Evolutionary conservation across 1,139 yeast species (phyloP), one percentile per base, ranked within the genome.

Genomic region (Casaregolazyma suthepensis): DNA sequence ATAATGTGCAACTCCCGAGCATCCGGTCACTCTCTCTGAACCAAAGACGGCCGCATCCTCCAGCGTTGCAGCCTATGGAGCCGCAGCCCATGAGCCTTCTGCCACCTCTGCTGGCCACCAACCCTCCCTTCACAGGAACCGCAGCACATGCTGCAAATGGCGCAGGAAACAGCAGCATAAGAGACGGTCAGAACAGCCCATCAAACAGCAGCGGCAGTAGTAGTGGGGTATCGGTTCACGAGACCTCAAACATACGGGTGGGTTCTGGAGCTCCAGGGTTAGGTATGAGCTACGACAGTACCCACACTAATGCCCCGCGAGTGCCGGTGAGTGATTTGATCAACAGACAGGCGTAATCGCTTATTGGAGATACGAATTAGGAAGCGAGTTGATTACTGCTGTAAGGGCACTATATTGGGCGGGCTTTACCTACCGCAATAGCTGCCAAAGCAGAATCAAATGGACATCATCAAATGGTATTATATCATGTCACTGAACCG

Each of bases 1-100:
- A 56, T 5, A 66, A 66, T 29, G 63, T 71, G 10, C 74, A 72
- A 56, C 60, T 73, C 53, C 75, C 76, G 19, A 66, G 72, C 13
- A 69, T 73, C 51, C 62, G 76, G 18, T 65, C 72, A 13, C 61
- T 71, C 51, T 66, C 72, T 17, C 58, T 71, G 44, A 65, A 65
- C 3, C 52, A 49, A 17, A 61, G 72, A 12, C 69, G 65, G 51
- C 60, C 66, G 35, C 59, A 51, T 12, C 71, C 70, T 6, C 72
- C 71, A n/a, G 65, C 71, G 5, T 56, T 68, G 49, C 70, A 65
- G 43, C 66, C 72, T 13, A 56, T 70, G 57, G 73, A 69, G 54
- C 50, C 50, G 22, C 52, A 50, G 22, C 48, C 52, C 20, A 50
- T 49, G 52, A 31, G 44, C 15, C 31, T 49, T 3, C 19, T 49